phyloP scores from a whole-genome alignment of 257 asterid species.

The Rhazya stricta region DNA sequence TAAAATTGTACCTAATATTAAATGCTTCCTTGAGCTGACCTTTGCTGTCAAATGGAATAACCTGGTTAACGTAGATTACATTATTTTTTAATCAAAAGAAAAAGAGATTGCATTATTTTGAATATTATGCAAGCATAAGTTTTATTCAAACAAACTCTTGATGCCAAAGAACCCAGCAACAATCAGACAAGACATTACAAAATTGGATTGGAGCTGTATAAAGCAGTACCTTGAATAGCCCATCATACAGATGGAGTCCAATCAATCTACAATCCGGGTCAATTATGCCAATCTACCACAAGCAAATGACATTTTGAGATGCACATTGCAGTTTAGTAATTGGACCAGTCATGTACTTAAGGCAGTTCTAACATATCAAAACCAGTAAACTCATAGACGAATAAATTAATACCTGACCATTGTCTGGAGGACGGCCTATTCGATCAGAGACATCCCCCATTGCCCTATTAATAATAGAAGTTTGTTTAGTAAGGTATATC shows the following conservation, averaged over 20 bases:
- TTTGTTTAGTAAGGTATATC: not conserved
- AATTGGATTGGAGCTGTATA: not conserved
- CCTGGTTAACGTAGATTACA: slow-evolving; percentile 37
- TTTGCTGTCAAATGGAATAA: slow-evolving; percentile 86
- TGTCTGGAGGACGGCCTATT: slow-evolving; percentile 88
- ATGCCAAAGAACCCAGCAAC: not conserved
- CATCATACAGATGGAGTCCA: slow-evolving; percentile 89
- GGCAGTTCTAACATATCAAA: not conserved
- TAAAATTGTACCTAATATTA: slow-evolving; percentile 59
- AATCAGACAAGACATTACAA: not conserved
- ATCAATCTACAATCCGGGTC: slow-evolving; percentile 91
- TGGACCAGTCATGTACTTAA: not conserved
- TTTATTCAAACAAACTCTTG: not conserved
- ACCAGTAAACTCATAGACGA: not conserved
- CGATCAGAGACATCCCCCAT: slow-evolving; percentile 97
- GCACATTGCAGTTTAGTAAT: not conserved
- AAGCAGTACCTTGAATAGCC: slow-evolving; percentile 67
- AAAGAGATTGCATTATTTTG: no score
- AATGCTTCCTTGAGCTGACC: slow-evolving; percentile 93
- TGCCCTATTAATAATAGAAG: slow-evolving; percentile 45
- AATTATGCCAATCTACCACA: slow-evolving; percentile 70
- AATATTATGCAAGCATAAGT: slow-evolving; percentile 7
- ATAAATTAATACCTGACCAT: slow-evolving; percentile 65
- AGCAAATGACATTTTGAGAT: slow-evolving; percentile 6
- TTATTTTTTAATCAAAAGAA: no score